Percentiles rank a stretch among this genome's conserved stretches.
These are phyloP conservation scores for Paraleonurus japonicus DNA, from an alignment of 257 asterid genomes.

Conservation along the genomic window DNA sequence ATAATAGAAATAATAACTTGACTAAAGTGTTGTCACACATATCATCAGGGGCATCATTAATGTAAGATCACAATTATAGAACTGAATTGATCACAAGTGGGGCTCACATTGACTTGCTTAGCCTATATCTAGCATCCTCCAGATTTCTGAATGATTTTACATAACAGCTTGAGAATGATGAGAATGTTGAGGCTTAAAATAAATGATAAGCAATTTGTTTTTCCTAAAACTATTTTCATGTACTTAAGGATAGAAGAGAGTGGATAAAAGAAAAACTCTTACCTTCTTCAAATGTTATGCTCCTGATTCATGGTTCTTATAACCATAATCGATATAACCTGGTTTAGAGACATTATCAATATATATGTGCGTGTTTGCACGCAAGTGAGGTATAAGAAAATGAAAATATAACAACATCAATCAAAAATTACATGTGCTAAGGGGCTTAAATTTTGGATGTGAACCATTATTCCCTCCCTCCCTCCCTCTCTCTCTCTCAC, in stretches of 20 bases:
- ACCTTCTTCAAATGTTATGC: neutral
- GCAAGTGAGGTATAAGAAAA: no score
- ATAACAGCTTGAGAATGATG: neutral
- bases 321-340: neutral
- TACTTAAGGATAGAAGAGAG: neutral
- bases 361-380: no score
- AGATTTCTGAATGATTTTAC: slow-evolving; percentile 10
- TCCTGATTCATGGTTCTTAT: neutral
- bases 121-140: slow-evolving; percentile 15
- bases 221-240: neutral
- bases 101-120: slow-evolving; percentile 21
- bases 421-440: neutral
- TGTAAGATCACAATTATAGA: slow-evolving; percentile 13
- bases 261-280: neutral
- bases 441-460: neutral
- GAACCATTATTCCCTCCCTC: neutral
- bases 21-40: slow-evolving; percentile 1
- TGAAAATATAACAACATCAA: neutral
- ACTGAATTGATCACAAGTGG: slow-evolving; percentile 15
- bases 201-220: neutral
- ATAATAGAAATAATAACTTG: neutral
- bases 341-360: neutral
- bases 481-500: neutral
- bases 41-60: slow-evolving; percentile 16
- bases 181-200: neutral